These are phyloP conservation scores for Xylariaceae sp. DNA, from an alignment of 2,329 filamentous ascomycete genomes.

Conservation along the genomic window DNA sequence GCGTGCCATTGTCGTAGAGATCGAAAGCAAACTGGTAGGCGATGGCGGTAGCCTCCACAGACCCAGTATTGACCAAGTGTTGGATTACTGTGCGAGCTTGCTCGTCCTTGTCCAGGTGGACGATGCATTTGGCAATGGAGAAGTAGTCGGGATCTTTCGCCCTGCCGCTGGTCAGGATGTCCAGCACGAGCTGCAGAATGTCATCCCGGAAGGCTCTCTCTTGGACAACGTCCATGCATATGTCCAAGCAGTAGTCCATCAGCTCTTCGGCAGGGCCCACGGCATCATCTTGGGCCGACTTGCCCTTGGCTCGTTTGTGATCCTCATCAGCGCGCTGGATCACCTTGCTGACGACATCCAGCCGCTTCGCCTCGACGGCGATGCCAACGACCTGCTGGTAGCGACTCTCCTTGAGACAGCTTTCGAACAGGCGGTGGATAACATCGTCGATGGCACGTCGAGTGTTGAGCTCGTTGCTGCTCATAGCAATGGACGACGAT, in stretches of 20 bases:
- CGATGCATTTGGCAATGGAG: constrained; percentile 93
- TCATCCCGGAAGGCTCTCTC: constrained; percentile 76
- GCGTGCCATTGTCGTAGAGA: constrained; percentile 95
- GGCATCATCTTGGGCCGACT: constrained; percentile 42
- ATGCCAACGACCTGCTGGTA: constrained; percentile 97
- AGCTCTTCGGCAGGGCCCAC: constrained; percentile 72
- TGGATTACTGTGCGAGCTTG: constrained; percentile 82
- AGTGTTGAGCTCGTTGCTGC: constrained; percentile 56
- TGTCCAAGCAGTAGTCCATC: constrained; percentile 91
- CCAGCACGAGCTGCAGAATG: constrained; percentile 87
- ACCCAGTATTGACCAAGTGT: constrained; percentile 71
- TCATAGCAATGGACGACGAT: constrained; percentile 56
- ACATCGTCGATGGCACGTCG: constrained; percentile 74
- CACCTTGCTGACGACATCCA: constrained; percentile 77
- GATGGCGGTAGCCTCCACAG: constrained; percentile 69
- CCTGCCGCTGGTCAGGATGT: constrained; percentile 79
- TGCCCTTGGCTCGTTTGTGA: constrained; percentile 63
- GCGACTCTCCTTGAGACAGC: constrained; percentile 74
- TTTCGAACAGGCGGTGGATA: constrained; percentile 85
- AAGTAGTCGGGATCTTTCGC: constrained; percentile 88
- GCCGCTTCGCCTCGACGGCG: constrained; percentile 86
- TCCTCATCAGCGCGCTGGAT: constrained; percentile 87
- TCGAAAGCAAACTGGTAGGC: constrained; percentile 98
- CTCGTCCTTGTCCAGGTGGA: constrained; percentile 86
- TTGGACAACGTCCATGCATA: constrained; percentile 97